Conservation (phyloP, 305 asterid species). For the Plantago coronopus region DNA sequence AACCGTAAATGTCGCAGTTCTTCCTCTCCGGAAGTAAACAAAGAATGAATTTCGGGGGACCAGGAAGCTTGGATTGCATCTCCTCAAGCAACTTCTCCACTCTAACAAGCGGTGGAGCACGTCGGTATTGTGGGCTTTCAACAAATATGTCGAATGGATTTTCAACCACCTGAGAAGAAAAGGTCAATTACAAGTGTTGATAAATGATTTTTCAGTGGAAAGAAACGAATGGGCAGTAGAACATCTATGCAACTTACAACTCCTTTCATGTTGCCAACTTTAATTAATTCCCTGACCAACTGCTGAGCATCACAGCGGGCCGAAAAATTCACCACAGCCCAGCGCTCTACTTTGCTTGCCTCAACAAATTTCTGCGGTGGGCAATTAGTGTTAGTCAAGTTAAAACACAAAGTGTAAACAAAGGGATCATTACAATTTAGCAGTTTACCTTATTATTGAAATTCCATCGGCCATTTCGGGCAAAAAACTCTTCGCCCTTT, state of each 20-base stretch:
- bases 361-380: constrained; percentile 48
- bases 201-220: background rate
- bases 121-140: constrained; percentile 48
- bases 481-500: constrained; percentile 50
- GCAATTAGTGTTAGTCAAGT: constrained; percentile 4
- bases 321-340: constrained; percentile 79
- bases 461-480: constrained; percentile 67
- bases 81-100: constrained; percentile 59
- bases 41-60: constrained; percentile 57
- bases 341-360: constrained; percentile 46
- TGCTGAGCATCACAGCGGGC: constrained; percentile 44
- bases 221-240: background rate
- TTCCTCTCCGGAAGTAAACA: constrained; percentile 67
- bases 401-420: background rate
- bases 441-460: constrained; percentile 49
- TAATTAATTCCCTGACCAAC: constrained; percentile 43
- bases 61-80: constrained; percentile 46
- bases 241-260: constrained; percentile 37
- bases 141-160: constrained; percentile 52
- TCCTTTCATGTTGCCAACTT: constrained; percentile 54
- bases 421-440: background rate
- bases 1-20: constrained; percentile 54
- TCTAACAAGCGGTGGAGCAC: constrained; percentile 55
- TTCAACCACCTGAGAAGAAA: constrained; percentile 39
- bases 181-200: background rate